Conservation (phyloP, 352 stramenopile genomes). For the Globisporangium solare region DNA sequence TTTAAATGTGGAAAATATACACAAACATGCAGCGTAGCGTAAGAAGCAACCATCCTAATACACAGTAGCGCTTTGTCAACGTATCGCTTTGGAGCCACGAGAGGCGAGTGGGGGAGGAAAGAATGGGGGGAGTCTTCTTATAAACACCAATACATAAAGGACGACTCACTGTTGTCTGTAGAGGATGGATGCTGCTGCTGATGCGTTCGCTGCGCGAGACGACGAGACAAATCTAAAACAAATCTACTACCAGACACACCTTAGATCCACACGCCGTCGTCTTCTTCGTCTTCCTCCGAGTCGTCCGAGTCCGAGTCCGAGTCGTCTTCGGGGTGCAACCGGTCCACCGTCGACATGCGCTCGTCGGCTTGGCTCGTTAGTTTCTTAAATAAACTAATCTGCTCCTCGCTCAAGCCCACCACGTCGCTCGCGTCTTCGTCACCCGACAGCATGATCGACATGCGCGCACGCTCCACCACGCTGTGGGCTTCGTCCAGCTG, state of each 20-base stretch:
- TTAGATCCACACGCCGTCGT: constrained; percentile 88
- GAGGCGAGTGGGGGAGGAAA: not conserved
- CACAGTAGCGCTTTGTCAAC: not conserved
- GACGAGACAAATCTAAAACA: constrained; percentile 13
- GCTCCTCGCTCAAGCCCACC: constrained; percentile 66
- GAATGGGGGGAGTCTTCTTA: not conserved
- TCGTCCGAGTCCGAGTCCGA: constrained; percentile 74
- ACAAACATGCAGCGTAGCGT: not conserved
- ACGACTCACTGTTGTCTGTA: not conserved
- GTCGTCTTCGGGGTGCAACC: constrained; percentile 69
- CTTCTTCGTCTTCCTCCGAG: constrained; percentile 59
- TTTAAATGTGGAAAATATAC: not conserved
- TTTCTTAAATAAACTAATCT: constrained; percentile 92
- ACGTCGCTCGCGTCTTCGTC: constrained; percentile 60
- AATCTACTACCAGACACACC: constrained; percentile 17
- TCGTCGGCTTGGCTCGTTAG: constrained; percentile 83
- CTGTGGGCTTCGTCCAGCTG: constrained; percentile 81
- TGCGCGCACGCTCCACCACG: constrained; percentile 76
- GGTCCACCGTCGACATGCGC: constrained; percentile 81
- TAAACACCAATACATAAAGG: constrained; percentile 1
- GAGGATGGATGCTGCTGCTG: not conserved
- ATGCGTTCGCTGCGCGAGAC: constrained; percentile 2
- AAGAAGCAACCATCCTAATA: not conserved
- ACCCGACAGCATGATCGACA: constrained; percentile 83
- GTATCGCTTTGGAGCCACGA: too few relatives aligned